Evolutionary conservation across 306 rosid species (phyloP).

Genomic region (Castanea sativa): DNA sequence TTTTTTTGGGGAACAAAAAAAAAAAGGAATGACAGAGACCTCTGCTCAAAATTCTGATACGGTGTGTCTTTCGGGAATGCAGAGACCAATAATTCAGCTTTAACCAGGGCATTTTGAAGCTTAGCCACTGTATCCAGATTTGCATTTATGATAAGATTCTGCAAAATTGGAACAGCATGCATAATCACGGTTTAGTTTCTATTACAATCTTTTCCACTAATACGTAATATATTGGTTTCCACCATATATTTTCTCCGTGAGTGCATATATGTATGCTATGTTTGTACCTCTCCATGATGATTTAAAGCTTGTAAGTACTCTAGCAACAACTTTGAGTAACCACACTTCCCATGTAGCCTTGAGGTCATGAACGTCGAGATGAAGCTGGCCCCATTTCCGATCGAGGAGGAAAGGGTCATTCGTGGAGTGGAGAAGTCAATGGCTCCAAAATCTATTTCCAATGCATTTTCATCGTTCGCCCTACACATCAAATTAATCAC

Average conservation of each 20-base stretch:
- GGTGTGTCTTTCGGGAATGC: constrained; percentile 48
- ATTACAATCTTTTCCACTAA: neutral
- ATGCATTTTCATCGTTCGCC: constrained; percentile 77
- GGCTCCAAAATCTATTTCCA: constrained; percentile 89
- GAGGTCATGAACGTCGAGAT: constrained; percentile 55
- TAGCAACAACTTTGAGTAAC: constrained; percentile 58
- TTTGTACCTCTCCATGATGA: constrained; percentile 66
- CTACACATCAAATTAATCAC: constrained; percentile 34
- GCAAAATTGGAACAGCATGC: constrained; percentile 15
- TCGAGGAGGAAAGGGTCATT: constrained; percentile 63
- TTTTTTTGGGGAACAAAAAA: no score
- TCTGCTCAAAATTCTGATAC: constrained; percentile 58
- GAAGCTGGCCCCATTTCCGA: constrained; percentile 72
- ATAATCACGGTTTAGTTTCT: neutral
- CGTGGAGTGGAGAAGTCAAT: constrained; percentile 60
- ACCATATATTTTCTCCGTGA: constrained; percentile 3
- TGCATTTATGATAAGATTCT: constrained; percentile 70
- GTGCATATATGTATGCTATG: neutral
- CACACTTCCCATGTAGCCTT: constrained; percentile 46
- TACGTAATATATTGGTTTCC: neutral
- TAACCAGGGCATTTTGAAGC: constrained; percentile 65
- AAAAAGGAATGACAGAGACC: constrained; percentile 28
- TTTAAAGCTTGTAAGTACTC: constrained; percentile 68
- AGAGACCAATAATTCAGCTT: constrained; percentile 64
- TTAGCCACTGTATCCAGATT: constrained; percentile 52